Base-by-base conservation (phyloP, 2,329 filamentous ascomycete genomes). In the Pseudovirgaria hyperparasitica region DNA sequence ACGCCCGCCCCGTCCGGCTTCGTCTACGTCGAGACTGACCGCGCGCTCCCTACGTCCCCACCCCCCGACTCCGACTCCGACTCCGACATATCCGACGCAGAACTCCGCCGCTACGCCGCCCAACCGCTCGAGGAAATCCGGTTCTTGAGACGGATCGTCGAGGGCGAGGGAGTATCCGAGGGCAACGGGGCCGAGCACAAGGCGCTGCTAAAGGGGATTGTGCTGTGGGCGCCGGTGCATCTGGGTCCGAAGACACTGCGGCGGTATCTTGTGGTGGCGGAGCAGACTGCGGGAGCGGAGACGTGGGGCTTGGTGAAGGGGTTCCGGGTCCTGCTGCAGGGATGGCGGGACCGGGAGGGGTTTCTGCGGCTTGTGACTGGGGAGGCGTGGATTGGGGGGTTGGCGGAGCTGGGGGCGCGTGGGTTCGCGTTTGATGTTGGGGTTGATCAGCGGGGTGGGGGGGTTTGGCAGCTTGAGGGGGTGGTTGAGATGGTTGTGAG, bases 221-320 rank as follows among this genome's bases (percentile, higher is more conserved):
- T 94, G 4, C 74, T 82, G 2, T 94, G 82, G 82, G 85, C 84
- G n/a, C 86, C 86, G 0, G 48, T 94, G 25, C 70, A 79, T 7
- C 70, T 72, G 22, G 73, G 80, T 0, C 47, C 65, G 0, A 59
- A 52, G 5, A 65, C 62, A 1, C 54, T 94, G 46, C 58, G 68
- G 35, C 52, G 56, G 35, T 94, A 92, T 50, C 58, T 92, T 5
- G 53, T 52, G 0, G 45, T 63, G 10, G 80, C 73, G 3, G 58
- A 72, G 46, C 58, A 70, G 34, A 60, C 58, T 28, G 75, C 76
- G 0, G 80, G 77, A 2, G 60, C 64, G 22, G 47, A 50, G 23
- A 65, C 69, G 10, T 90, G 73, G 74, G 41, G 43, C 23, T 72
- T 72, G 50, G 62, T 93, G 16, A 76, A 73, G 33, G 87, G 86